Base-by-base conservation (phyloP, 192 early-diverging fungal species). In the Backusella tarrabulga region DNA sequence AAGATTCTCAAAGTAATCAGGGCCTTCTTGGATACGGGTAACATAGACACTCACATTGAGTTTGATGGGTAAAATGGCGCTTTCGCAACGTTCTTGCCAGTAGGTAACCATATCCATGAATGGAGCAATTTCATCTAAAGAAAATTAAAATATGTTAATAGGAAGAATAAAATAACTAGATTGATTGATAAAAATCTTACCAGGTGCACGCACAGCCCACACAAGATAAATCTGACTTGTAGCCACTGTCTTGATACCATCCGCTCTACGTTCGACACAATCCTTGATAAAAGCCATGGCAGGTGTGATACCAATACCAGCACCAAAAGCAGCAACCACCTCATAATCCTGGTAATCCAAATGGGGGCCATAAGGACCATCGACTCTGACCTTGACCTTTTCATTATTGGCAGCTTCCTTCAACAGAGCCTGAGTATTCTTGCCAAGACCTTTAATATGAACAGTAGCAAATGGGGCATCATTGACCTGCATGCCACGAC, bases 271-370 rank as follows among this genome's bases (percentile, higher is more conserved):
- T 34, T 82, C 83, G 3, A 84, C 78, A 23, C 82, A 76, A 23
- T 86, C 78, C 14, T 80, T 72, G 21, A 84, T 74, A 19, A 86
- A 60, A 41, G 83, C 60, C 12, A 86, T 60, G 4, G 79, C 79
- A 50, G 85, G 85, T 1, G 85, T 86, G 34, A 84, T 75, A 72
- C 85, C 85, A 42, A 86, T 82, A 66, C 85, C 85, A 70, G 77
- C 73, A 35, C 76, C 70, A 17, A 82, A 70, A 5, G 72, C 73
- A 3, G 77, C 68, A 9, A 84, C 54, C 7, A 80, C 75, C 21
- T 46, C 35, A 32, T 86, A 73, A 34, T 80, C 78, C 36, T 74
- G 76, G 35, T 80, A 82, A 32, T 84, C 83, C 0, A 84, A 17
- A 68, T 44, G 50, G 19, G 83, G 34, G 4, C 85, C 85, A 80